A percentile compares a stretch with the other conserved stretches of the same genome.
phyloP scores from a whole-genome alignment of 306 rosid genomes.

The Elaeagnus macrophylla region DNA sequence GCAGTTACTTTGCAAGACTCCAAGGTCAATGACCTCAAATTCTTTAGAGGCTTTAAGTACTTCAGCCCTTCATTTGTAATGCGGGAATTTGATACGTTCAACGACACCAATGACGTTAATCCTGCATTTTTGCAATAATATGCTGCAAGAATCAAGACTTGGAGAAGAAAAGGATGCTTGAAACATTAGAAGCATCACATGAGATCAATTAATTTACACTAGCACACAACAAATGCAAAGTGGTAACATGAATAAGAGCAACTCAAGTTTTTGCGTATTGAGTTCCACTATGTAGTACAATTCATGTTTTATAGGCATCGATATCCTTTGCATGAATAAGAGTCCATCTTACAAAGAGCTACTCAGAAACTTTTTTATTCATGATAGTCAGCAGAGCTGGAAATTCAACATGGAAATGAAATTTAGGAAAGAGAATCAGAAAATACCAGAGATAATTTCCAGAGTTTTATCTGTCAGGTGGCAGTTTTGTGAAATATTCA shows the following conservation, averaged over 20 bases:
- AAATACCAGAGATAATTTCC: constrained; percentile 60
- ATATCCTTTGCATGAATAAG: no score
- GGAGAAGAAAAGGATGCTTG: background rate
- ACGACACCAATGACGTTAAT: constrained; percentile 48
- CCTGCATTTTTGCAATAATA: constrained; percentile 33
- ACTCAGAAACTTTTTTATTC: no score
- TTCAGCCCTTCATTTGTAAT: constrained; percentile 46
- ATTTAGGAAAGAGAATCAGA: background rate
- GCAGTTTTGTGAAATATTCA: constrained; percentile 60
- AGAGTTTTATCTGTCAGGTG: constrained; percentile 53
- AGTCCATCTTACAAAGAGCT: no score
- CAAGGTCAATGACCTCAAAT: constrained; percentile 54
- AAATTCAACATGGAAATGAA: no score
- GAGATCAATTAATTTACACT: no score
- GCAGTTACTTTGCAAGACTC: constrained; percentile 68
- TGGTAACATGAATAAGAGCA: no score
- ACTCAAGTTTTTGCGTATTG: no score
- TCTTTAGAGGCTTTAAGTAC: constrained; percentile 51
- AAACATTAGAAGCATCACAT: background rate
- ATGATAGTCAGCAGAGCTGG: no score
- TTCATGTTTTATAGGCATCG: no score
- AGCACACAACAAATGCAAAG: no score
- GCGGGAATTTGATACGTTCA: constrained; percentile 60
- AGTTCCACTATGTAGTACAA: no score
- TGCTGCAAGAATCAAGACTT: background rate